Base-by-base conservation (phyloP, 331 rosid genomes). In the Phaseolus coccineus region DNA sequence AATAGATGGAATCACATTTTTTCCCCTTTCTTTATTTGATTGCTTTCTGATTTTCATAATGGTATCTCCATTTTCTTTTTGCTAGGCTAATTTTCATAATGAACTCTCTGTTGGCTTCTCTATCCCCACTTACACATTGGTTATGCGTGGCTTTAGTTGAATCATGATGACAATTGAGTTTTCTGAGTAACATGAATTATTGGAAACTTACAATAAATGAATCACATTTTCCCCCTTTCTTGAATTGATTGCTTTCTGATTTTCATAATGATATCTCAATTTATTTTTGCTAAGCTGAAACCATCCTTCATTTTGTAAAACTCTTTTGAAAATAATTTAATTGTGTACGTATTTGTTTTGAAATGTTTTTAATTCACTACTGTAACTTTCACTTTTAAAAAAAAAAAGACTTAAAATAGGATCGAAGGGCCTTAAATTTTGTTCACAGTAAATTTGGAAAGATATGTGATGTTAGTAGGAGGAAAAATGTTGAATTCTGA, bases 341-440 rank as follows among this genome's bases (percentile, higher is more conserved):
- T 19, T 71, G 19, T 22, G 33, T 37, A 55, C 35, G 53, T 35
- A 19, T 28, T 25, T 50, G 3, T 11, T 1, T 28, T n/a, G 28
- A 4, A 59, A 52, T 51, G 24, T 51, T 48, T 71, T 63, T 2
- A 33, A 2, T 33, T 12, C 11, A 19, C 64, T 40, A 53, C 47
- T 40, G 16, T 30, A 71, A 39, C 53, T 19, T 19, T 19, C 22
- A 19, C 22, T 19, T 19, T 19, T 19, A 19, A 19, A 19, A 19
- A 19, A 19, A 19, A 50, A 35, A 37, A 24, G 12, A 50, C 5
- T 73, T 61, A 25, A 35, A 33, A 19, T 15, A 73, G 24, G 67
- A 74, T 59, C 52, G 68, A 28, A 44, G 14, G 48, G 31, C 51
- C 22, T 69, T 11, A 59, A 75, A 59, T 59, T 76, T 53, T 27